Conservation (phyloP, 305 asterid genomes). For the Fraxinus nigra region DNA sequence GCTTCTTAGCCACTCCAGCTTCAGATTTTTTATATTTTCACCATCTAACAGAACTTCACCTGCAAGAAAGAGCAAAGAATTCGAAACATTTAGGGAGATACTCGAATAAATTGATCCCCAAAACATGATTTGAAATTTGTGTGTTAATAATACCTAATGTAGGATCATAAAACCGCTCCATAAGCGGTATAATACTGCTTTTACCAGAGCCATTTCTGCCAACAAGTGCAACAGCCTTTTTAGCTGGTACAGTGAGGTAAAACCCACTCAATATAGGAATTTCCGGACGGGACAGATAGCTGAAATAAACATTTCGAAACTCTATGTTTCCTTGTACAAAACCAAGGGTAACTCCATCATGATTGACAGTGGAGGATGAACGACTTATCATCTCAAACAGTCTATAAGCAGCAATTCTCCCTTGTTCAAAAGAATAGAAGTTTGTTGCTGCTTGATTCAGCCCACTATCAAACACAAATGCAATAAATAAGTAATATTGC, state of each 20-base stretch:
- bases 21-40: slow-evolving; percentile 89
- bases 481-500: slow-evolving; percentile 14
- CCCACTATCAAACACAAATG: slow-evolving; percentile 57
- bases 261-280: slow-evolving; percentile 98
- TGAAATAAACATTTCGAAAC: slow-evolving; percentile 97
- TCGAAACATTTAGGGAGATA: slow-evolving; percentile 5
- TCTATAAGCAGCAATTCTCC: slow-evolving; percentile 99
- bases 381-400: slow-evolving; percentile 97
- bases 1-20: slow-evolving; percentile 97
- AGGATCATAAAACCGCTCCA: slow-evolving; percentile 99
- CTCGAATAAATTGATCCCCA: slow-evolving; percentile 14
- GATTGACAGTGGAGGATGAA: slow-evolving; percentile 75
- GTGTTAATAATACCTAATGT: slow-evolving; percentile 64
- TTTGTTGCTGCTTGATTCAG: slow-evolving; percentile 99
- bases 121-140: slow-evolving; percentile 17
- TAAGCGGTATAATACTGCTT: slow-evolving; percentile 98
- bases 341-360: slow-evolving; percentile 81
- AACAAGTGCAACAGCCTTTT: slow-evolving; percentile 97
- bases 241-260: slow-evolving; percentile 95
- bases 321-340: slow-evolving; percentile 97
- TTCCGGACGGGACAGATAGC: slow-evolving; percentile 97
- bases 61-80: slow-evolving; percentile 36
- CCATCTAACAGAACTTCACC: slow-evolving; percentile 99
- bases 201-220: slow-evolving; percentile 99
- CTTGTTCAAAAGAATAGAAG: slow-evolving; percentile 98